Evolutionary conservation across 208 protist genomes (phyloP).

Genomic region (Acanthamoeba rhysodes): DNA sequence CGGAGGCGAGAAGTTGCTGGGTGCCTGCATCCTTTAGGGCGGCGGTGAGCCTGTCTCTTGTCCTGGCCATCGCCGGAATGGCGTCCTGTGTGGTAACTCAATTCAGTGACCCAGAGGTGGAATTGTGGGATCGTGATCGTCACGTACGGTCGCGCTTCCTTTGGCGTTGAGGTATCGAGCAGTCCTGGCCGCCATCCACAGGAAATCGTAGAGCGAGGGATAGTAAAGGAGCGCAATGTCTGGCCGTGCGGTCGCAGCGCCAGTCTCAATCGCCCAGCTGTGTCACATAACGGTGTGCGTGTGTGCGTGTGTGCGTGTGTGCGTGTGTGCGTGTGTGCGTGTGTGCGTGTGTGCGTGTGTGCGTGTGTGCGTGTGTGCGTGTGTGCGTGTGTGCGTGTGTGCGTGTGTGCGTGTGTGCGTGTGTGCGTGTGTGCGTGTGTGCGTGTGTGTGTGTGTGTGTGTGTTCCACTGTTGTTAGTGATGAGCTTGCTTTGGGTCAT

Average conservation of each 20-base stretch:
- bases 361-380: too few species aligned
- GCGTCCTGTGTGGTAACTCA: background rate
- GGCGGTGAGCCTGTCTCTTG: background rate
- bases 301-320: too few species aligned
- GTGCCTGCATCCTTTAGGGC: background rate
- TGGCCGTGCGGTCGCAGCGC: background rate
- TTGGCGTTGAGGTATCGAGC: conserved; percentile 27
- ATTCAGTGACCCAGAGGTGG: background rate
- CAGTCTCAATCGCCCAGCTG: conserved; percentile 43
- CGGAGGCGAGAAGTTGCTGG: background rate
- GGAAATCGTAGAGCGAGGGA: conserved; percentile 43
- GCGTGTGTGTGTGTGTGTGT: too few species aligned
- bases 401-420: too few species aligned
- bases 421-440: too few species aligned
- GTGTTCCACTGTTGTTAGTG: too few species aligned
- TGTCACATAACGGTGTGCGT: background rate
- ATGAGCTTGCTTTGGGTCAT: too few species aligned
- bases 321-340: too few species aligned
- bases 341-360: too few species aligned
- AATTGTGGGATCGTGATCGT: too few species aligned
- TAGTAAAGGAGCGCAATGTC: conserved; percentile 53
- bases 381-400: too few species aligned
- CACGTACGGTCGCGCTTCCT: too few species aligned
- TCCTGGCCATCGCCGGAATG: background rate
- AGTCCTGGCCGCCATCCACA: conserved; percentile 56